Evolutionary conservation across 352 stramenopile genomes (phyloP).

Genomic region (Globisporangium abappressorium): DNA sequence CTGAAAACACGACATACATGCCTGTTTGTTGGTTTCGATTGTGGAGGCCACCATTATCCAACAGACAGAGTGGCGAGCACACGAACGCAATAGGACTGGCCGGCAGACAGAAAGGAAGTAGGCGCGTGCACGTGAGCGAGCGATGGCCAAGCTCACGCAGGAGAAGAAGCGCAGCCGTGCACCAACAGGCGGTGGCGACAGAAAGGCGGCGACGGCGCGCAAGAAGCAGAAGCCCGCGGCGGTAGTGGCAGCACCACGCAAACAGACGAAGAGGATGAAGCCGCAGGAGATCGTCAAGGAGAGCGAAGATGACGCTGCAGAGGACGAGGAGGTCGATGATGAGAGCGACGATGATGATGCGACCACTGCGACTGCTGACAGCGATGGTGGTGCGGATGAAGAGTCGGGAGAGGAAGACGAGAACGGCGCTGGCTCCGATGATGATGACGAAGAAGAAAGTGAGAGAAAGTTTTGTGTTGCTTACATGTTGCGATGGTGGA

Average conservation of each 20-base stretch:
- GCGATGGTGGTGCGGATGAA: not conserved
- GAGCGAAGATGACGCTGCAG: not conserved
- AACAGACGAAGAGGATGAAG: constrained; percentile 1
- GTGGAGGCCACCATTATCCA: not conserved
- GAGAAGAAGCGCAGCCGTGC: constrained; percentile 15
- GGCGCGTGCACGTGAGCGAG: not conserved
- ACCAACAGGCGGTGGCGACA: not conserved
- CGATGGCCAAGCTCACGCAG: constrained; percentile 15
- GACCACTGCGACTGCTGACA: not conserved
- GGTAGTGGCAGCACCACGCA: not conserved
- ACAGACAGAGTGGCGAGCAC: not conserved
- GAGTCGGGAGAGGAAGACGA: not conserved
- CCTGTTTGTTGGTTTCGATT: constrained; percentile 13
- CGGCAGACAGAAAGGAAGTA: not conserved
- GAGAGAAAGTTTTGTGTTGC: not conserved
- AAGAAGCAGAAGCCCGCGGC: constrained; percentile 19
- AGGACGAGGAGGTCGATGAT: not conserved
- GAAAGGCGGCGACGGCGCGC: constrained; percentile 1
- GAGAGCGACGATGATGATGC: not conserved
- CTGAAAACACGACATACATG: constrained; percentile 7
- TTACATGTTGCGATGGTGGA: not conserved
- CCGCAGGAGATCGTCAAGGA: constrained; percentile 3
- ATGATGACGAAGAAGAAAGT: not conserved
- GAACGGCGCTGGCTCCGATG: not conserved
- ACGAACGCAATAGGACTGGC: not conserved